Conservation (phyloP, 371 early-diverging fungal species). For the Mortierella sp. region DNA sequence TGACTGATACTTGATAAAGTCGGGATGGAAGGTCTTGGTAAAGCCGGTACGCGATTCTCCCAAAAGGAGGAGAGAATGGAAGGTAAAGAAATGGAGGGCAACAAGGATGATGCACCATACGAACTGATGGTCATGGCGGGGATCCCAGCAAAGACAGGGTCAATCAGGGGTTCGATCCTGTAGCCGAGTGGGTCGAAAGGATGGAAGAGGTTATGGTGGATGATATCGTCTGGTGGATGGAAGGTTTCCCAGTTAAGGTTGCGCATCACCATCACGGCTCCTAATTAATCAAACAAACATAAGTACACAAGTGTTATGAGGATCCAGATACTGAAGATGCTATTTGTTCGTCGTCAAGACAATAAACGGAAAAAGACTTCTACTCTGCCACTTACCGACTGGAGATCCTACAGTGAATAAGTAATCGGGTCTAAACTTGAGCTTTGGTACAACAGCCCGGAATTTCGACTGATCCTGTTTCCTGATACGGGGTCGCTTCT, state of each 20-base stretch:
- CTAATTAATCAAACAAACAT: slow-evolving; percentile 49
- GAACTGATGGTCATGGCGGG: slow-evolving; percentile 59
- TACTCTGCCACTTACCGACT: slow-evolving; percentile 61
- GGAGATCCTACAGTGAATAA: slow-evolving; percentile 71
- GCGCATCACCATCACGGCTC: slow-evolving; percentile 71
- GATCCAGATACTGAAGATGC: too few species aligned
- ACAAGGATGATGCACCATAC: slow-evolving; percentile 21
- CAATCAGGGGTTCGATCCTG: slow-evolving; percentile 74
- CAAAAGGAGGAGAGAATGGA: slow-evolving; percentile 45
- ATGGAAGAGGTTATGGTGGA: slow-evolving; percentile 73
- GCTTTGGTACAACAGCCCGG: slow-evolving; percentile 28
- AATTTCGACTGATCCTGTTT: slow-evolving; percentile 41
- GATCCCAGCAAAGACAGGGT: slow-evolving; percentile 62
- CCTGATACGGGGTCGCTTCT: slow-evolving; percentile 13
- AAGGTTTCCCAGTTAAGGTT: slow-evolving; percentile 64
- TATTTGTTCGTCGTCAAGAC: too few species aligned
- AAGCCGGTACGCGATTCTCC: slow-evolving; percentile 42
- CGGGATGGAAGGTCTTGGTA: slow-evolving; percentile 42
- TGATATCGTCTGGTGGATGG: slow-evolving; percentile 63
- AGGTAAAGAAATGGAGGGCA: slow-evolving; percentile 39
- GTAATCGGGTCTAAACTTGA: slow-evolving; percentile 57
- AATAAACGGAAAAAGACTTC: too few species aligned
- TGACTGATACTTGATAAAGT: slow-evolving; percentile 26
- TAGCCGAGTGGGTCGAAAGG: slow-evolving; percentile 80
- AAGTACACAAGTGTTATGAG: slow-evolving; percentile 20